Base-by-base conservation (phyloP, 305 asterid species). In the Plantago lanceolata region DNA sequence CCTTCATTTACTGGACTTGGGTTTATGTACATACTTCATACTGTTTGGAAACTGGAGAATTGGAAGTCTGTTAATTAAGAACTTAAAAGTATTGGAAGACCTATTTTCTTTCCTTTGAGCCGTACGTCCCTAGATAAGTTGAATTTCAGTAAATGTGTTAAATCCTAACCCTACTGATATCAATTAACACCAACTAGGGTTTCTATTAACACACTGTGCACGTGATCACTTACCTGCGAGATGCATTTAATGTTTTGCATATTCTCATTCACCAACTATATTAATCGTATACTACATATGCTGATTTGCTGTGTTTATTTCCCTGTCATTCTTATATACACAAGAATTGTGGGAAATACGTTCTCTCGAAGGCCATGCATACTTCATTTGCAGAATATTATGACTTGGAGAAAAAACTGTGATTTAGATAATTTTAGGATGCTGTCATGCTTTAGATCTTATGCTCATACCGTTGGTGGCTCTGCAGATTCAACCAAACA, bases 401-500 rank as follows among this genome's bases (percentile, higher is more conserved):
- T 54, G 26, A 29, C 54, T 33, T 12, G 47, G 51, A 45, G 17
- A 4, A 3, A 18, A 64, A 31, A 21, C 26, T 21, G 47, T 57
- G 17, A 33, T 24, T 53, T 44, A 62, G 51, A 24, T 13, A 6
- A 17, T 57, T 28, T 28, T 57, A 31, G 58, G 63, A 24, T 57
- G 63, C 67, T 68, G 33, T 67, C 61, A 59, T n/a, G 59, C 49
- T 67, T 35, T 6, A 12, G 8, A 1, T 35, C 13, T 35, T 11
- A 35, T 35, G 43, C 43, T 35, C 2, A 31, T 31, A 35, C 43
- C 43, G 1, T 59, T 24, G 72, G 24, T 72, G 64, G 48, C 65
- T 65, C 51, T 73, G 75, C 86, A 91, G 97, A 88, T 91, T 79
- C 94, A 84, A 75, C 97, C 97, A 50, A 88, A 91, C 73, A 88